These are phyloP conservation scores for Apophysomyces sp. DNA, from an alignment of 371 early-diverging fungal genomes.

Conservation along the genomic window DNA sequence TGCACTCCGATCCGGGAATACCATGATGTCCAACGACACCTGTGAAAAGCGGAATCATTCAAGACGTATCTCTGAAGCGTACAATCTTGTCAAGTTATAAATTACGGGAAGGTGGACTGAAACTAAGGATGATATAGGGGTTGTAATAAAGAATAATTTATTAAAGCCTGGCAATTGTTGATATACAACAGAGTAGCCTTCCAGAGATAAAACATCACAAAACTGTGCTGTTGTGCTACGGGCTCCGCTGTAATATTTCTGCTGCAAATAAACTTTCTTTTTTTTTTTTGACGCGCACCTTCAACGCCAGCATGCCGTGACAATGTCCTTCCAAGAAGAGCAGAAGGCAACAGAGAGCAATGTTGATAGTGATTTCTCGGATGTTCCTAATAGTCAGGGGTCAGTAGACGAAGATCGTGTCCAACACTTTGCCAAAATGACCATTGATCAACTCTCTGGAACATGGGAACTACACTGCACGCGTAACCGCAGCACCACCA, in stretches of 20 bases:
- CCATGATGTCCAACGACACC: constrained; percentile 16
- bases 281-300: background rate
- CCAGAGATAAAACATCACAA: too few relatives aligned
- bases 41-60: constrained; percentile 28
- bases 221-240: background rate
- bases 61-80: constrained; percentile 44
- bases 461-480: background rate
- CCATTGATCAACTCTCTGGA: background rate
- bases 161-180: too few relatives aligned
- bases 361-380: background rate
- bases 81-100: too few relatives aligned
- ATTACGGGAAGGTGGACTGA: too few relatives aligned
- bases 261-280: background rate
- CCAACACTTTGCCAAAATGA: background rate
- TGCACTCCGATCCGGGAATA: constrained; percentile 36
- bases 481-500: background rate
- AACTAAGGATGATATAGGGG: too few relatives aligned
- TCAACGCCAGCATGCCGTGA: background rate
- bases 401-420: background rate
- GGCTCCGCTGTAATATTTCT: background rate
- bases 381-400: background rate
- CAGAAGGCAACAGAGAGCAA: background rate
- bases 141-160: too few relatives aligned
- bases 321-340: background rate
- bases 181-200: too few relatives aligned